Evolutionary conservation across 2,329 filamentous ascomycete genomes (phyloP).

Genomic region (Myotisia sp.): DNA sequence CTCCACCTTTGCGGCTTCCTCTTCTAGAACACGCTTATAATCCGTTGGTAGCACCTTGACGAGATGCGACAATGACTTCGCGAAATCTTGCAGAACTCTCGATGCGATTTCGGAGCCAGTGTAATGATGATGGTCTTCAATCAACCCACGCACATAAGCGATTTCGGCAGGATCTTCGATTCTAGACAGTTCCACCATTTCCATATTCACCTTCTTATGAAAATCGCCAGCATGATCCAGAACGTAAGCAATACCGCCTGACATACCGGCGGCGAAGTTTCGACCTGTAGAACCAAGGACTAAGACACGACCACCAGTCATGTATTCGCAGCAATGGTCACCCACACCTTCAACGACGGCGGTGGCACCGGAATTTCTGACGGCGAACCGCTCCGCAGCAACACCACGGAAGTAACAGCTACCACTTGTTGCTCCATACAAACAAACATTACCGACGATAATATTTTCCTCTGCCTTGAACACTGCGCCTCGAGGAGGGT

Average conservation of each 20-base stretch:
- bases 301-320: conserved; percentile 87
- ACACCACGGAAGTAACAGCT: conserved; percentile 95
- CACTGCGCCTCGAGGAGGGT: conserved; percentile 75
- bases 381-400: conserved; percentile 89
- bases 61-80: conserved; percentile 74
- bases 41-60: conserved; percentile 88
- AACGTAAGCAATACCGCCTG: conserved; percentile 89
- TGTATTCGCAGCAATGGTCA: conserved; percentile 96
- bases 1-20: conserved; percentile 72
- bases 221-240: conserved; percentile 84
- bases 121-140: conserved; percentile 96
- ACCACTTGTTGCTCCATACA: conserved; percentile 85
- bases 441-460: conserved; percentile 81
- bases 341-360: conserved; percentile 94
- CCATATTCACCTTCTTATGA: conserved; percentile 81
- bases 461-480: conserved; percentile 97
- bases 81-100: conserved; percentile 89
- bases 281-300: conserved; percentile 79
- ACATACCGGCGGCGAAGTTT: conserved; percentile 98
- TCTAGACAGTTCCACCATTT: conserved; percentile 85
- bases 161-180: conserved; percentile 79
- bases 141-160: conserved; percentile 74
- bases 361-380: conserved; percentile 88
- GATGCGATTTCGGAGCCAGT: conserved; percentile 90
- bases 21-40: conserved; percentile 83